These are phyloP conservation scores for Xylaria venustula DNA, from an alignment of 495 filamentous ascomycete genomes.

Conservation along the genomic window DNA sequence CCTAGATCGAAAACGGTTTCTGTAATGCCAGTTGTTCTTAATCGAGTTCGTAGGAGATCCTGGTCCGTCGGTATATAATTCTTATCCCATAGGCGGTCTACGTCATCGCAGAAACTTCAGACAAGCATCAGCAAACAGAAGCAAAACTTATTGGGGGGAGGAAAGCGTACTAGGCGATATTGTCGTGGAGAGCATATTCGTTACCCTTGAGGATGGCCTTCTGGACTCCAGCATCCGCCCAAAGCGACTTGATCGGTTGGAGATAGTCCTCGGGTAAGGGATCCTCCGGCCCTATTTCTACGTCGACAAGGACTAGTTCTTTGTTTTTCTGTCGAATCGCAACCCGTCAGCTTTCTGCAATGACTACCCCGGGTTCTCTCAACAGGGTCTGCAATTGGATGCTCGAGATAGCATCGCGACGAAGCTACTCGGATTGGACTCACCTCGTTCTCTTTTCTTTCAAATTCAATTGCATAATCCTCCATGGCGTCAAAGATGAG, in stretches of 20 bases:
- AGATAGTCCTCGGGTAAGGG: conserved; percentile 67
- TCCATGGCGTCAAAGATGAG: conserved; percentile 93
- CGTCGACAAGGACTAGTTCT: conserved; percentile 55
- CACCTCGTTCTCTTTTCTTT: conserved; percentile 76
- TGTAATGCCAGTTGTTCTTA: conserved; percentile 95
- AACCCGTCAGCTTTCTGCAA: conserved; percentile 30
- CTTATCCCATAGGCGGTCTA: conserved; percentile 83
- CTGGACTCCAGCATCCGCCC: conserved; percentile 81
- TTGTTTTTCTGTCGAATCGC: conserved; percentile 45
- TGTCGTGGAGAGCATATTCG: conserved; percentile 96
- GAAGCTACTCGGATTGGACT: conserved; percentile 30
- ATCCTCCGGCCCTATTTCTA: conserved; percentile 76
- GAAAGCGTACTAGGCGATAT: conserved; percentile 79
- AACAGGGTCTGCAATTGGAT: too few relatives aligned
- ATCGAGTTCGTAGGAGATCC: conserved; percentile 87
- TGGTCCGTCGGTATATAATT: conserved; percentile 95
- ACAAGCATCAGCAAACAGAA: conserved; percentile 8
- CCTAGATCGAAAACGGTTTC: conserved; percentile 96
- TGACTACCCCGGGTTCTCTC: too few relatives aligned
- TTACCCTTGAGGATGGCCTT: conserved; percentile 85
- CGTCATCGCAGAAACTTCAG: conserved; percentile 81
- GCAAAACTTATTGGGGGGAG: not conserved
- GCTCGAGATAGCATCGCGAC: not conserved
- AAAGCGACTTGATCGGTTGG: conserved; percentile 78
- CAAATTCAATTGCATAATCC: conserved; percentile 72